phyloP scores from a whole-genome alignment of 768 basidiomycete species.

The Gymnopilus dilepis region DNA sequence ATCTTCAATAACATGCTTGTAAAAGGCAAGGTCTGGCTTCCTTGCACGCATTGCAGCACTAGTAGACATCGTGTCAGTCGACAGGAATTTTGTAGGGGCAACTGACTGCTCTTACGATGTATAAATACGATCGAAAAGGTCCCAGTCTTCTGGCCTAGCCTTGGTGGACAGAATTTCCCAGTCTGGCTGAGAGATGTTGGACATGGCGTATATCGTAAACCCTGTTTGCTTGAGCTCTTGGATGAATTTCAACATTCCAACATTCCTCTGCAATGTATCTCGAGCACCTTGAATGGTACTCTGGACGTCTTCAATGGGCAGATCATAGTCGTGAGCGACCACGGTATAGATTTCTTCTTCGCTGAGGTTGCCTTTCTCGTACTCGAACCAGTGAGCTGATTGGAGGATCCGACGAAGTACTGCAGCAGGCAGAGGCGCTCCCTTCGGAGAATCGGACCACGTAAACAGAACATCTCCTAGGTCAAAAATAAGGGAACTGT shows the following conservation, averaged over 20 bases:
- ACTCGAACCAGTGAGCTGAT: slow-evolving; percentile 56
- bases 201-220: slow-evolving; percentile 58
- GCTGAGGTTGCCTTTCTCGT: slow-evolving; percentile 52
- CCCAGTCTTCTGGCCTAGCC: slow-evolving; percentile 46
- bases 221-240: slow-evolving; percentile 46
- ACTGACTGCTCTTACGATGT: slow-evolving; percentile 29
- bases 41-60: slow-evolving; percentile 52
- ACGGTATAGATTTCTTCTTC: slow-evolving; percentile 49
- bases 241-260: slow-evolving; percentile 50
- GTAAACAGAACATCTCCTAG: slow-evolving; percentile 63
- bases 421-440: slow-evolving; percentile 43
- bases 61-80: background rate
- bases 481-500: too few species aligned
- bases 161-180: slow-evolving; percentile 51
- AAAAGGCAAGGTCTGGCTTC: slow-evolving; percentile 61
- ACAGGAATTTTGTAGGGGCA: background rate
- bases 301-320: slow-evolving; percentile 44
- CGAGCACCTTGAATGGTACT: slow-evolving; percentile 53
- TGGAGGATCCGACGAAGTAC: slow-evolving; percentile 48
- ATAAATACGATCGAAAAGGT: slow-evolving; percentile 54
- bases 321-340: slow-evolving; percentile 44
- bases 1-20: slow-evolving; percentile 49
- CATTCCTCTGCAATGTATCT: slow-evolving; percentile 49
- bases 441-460: slow-evolving; percentile 55
- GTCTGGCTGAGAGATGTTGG: slow-evolving; percentile 62